Base-by-base conservation (phyloP, 2,329 filamentous ascomycete species). In the Pochonia chlamydosporia region DNA sequence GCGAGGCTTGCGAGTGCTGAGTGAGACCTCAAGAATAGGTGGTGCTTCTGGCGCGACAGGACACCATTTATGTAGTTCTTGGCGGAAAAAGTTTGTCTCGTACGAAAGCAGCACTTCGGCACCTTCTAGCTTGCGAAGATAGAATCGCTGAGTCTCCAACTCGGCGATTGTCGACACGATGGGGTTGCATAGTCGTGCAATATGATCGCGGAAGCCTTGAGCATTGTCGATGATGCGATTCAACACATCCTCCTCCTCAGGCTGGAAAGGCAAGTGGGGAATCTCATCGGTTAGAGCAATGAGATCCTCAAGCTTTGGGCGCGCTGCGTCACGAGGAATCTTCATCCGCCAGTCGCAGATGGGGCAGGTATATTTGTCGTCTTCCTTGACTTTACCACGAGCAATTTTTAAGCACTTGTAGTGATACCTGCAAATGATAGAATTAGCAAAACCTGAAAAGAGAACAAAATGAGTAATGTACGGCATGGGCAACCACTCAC, bases 391-490 rank as follows among this genome's bases (percentile, higher is more conserved):
- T 63, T 97, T 99, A 44, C 93, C 93, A 43, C 93, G 82, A 3
- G 93, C 93, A 60, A 99, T 96, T 72, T 99, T 99, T 31, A 99
- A 75, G 59, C 93, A 99, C 66, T 96, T 97, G 50, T 93, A 92
- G 60, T 99, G 93, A 62, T 99, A 99, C 87, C 87, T 91, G 51
- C 8, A 13, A 23, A 9, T 28, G 28, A 26, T 4, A 24, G 20
- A n/a, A 14, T 41, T 28, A 26, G 23, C 5, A 40, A 7, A 33
- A 7, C 14, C 25, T 39, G 14, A 10, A 20, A 39, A 25, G 6
- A 23, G n/a, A 23, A 20, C 28, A 44, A 18, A 16, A 13, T 20
- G 26, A 28, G 3, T 20, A 14, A n/a, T n/a, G n/a, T n/a, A n/a
- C n/a, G n/a, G 18, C 9, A 20, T 23, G 21, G 16, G n/a, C 18